Evolutionary conservation across 345 rosid species (phyloP), one percentile per base, ranked within the genome.

Genomic region (Ceriops zippeliana): DNA sequence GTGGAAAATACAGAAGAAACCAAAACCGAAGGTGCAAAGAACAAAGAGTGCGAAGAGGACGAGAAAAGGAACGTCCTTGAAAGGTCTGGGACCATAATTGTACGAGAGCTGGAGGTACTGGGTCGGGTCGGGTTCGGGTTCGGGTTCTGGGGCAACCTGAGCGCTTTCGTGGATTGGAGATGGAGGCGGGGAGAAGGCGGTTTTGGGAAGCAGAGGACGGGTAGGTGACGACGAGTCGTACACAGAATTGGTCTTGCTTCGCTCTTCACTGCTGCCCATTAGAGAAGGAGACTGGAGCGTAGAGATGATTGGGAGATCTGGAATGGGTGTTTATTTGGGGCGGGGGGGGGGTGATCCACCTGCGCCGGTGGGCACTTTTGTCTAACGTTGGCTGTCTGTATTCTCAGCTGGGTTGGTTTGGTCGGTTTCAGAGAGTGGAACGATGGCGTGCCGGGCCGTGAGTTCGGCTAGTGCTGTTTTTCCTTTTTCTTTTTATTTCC

Each of bases 41-140:
- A 83, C 85, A 56, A 82, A 63, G 70, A 93, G 78, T 63, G 71
- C 59, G 72, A 89, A 93, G 77, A 93, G 80, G 80, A 91, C 27
- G 46, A 93, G 84, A 72, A 88, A 89, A 28, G 92, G 75, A 38
- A 89, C 65, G 83, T 93, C 98, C 69, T 85, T 88, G 90, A 91
- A 85, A 62, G 88, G 76, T 67, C 97, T 81, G 5, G 89, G 92
- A 1, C 90, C 93, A 34, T 80, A 81, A 52, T 82, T 89, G 85
- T 80, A 91, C 27, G 92, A 80, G 93, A 93, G 89, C 85, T 93
- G 97, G 69, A 91, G 88, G 80, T 72, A 93, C 73, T 89, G 96
- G 65, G 78, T 83, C 15, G 87, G 86, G 86, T 93, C 92, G 52
- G 82, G 37, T 0, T 86, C 87, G 16, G 78, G 68, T 0, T 79